A percentile compares a stretch with the other conserved stretches of the same genome.
These are phyloP conservation scores for Backusella sp. DNA, from an alignment of 192 early-diverging fungal genomes.

Conservation along the genomic window DNA sequence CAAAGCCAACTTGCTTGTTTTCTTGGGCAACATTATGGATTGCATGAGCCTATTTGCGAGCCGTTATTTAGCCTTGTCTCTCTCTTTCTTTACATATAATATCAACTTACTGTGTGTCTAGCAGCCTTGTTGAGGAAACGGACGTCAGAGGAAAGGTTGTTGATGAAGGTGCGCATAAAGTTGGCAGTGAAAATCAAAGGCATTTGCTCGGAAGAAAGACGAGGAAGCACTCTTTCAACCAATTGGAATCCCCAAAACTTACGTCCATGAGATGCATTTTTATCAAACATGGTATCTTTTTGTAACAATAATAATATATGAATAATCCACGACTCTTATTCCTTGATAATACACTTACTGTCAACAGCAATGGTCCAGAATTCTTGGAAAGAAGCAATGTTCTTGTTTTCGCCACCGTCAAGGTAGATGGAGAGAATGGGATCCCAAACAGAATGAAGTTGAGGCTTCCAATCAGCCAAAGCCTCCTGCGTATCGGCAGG, in stretches of 20 bases:
- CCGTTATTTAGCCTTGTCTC: background rate
- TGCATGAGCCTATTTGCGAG: slow-evolving; percentile 43
- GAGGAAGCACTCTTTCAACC: slow-evolving; percentile 66
- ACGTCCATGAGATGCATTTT: slow-evolving; percentile 73
- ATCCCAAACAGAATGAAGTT: slow-evolving; percentile 83
- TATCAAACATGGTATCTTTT: slow-evolving; percentile 70
- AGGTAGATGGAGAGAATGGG: slow-evolving; percentile 62
- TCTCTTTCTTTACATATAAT: background rate
- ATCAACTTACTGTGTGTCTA: slow-evolving; percentile 54
- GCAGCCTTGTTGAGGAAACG: slow-evolving; percentile 83
- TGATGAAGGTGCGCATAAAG: slow-evolving; percentile 84
- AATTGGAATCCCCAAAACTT: slow-evolving; percentile 90
- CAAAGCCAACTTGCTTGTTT: slow-evolving; percentile 70
- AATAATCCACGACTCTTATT: too few species aligned
- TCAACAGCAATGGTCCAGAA: slow-evolving; percentile 85
- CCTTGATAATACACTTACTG: slow-evolving; percentile 34
- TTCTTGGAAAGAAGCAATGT: slow-evolving; percentile 59
- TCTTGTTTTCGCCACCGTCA: slow-evolving; percentile 29
- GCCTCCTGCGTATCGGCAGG: slow-evolving; percentile 39
- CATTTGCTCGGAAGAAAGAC: slow-evolving; percentile 54
- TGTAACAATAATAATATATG: background rate
- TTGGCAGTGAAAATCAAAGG: slow-evolving; percentile 76
- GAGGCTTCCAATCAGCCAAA: slow-evolving; percentile 65
- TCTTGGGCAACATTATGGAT: slow-evolving; percentile 60
- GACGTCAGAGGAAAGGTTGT: slow-evolving; percentile 74